phyloP scores from a whole-genome alignment of 305 asterid genomes.

The Rubia peregrina region DNA sequence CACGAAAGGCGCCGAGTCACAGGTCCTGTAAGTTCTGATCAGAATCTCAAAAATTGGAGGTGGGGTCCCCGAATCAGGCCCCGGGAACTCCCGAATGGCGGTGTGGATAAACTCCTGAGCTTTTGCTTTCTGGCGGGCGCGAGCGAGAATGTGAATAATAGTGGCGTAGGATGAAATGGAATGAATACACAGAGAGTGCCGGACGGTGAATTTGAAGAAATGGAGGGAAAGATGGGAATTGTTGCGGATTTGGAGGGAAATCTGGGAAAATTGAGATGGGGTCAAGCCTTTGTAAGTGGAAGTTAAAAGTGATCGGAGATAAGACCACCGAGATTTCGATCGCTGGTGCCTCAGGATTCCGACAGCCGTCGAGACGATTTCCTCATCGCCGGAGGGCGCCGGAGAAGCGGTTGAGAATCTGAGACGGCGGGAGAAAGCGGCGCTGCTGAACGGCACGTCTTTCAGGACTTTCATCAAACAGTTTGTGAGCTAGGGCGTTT shows the following conservation, averaged over 20 bases:
- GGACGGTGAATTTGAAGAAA: constrained; percentile 63
- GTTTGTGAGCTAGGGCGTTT: background rate
- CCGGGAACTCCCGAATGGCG: constrained; percentile 51
- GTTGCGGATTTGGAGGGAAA: constrained; percentile 60
- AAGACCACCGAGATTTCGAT: constrained; percentile 73
- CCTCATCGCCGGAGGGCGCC: constrained; percentile 25
- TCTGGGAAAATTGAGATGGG: constrained; percentile 54
- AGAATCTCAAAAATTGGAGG: constrained; percentile 46
- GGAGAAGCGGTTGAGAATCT: constrained; percentile 24
- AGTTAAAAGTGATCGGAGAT: constrained; percentile 59
- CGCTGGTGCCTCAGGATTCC: constrained; percentile 78
- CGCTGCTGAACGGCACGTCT: background rate
- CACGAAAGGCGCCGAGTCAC: constrained; percentile 91
- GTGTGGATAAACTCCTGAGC: constrained; percentile 51
- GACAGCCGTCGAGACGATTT: constrained; percentile 47
- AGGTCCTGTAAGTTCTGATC: constrained; percentile 50
- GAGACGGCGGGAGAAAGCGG: background rate
- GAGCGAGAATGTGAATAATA: constrained; percentile 59
- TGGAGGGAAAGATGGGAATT: constrained; percentile 54
- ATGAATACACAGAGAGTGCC: constrained; percentile 61
- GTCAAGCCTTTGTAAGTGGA: constrained; percentile 34
- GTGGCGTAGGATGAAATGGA: constrained; percentile 61
- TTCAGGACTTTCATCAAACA: constrained; percentile 23
- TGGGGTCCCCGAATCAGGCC: constrained; percentile 18
- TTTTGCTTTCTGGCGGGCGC: constrained; percentile 50